Percentiles rank a stretch among this genome's conserved stretches.
phyloP scores from a whole-genome alignment of 2,329 filamentous ascomycete species.

The Penicillium vulpinum region DNA sequence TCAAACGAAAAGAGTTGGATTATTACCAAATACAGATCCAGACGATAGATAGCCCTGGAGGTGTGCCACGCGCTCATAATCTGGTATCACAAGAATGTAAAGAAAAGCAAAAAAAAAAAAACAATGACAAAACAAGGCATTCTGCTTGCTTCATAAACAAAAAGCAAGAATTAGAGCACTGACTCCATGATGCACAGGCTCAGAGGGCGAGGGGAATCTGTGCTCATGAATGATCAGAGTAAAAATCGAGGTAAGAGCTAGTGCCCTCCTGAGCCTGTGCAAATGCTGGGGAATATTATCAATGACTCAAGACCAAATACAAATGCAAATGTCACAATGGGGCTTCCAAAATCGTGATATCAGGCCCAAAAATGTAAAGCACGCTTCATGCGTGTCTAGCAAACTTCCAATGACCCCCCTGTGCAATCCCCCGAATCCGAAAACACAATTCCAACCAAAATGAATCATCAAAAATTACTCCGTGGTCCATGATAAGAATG shows the following conservation, averaged over 20 bases:
- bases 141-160: constrained; percentile 8
- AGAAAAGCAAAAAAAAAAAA: constrained; percentile 7
- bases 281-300: constrained; percentile 13
- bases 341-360: not conserved
- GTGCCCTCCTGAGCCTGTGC: constrained; percentile 2
- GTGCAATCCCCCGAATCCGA: constrained; percentile 6
- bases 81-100: constrained; percentile 32
- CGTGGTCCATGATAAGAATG: constrained; percentile 6
- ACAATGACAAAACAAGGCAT: too few relatives aligned
- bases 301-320: constrained; percentile 12
- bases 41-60: constrained; percentile 27
- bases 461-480: constrained; percentile 6
- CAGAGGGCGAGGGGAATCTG: constrained; percentile 21
- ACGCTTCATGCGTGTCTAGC: not conserved
- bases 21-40: constrained; percentile 34
- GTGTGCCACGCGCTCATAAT: constrained; percentile 32
- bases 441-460: not conserved
- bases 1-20: constrained; percentile 14
- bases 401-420: not conserved
- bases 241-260: constrained; percentile 13
- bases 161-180: constrained; percentile 22
- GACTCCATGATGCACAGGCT: constrained; percentile 30
- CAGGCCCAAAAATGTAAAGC: not conserved
- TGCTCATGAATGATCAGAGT: constrained; percentile 6
- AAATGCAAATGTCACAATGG: constrained; percentile 11